A percentile compares a stretch with the other conserved stretches of the same genome.
Evolutionary conservation across 2,329 filamentous ascomycete species (phyloP).

Genomic region (Daldinia eschscholtzii): DNA sequence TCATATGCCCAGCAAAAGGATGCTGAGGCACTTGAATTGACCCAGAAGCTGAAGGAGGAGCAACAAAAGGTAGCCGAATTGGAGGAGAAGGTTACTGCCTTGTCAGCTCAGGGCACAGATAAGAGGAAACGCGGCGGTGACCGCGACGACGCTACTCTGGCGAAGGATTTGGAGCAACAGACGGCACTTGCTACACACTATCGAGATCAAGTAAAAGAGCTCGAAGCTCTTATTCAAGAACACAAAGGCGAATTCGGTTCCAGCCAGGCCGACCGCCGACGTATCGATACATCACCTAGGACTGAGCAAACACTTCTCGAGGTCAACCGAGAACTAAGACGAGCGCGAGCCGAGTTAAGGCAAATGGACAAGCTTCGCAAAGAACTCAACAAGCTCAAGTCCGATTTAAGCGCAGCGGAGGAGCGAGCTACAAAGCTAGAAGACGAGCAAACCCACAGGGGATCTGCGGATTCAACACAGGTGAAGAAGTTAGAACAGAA

Average conservation of each 20-base stretch:
- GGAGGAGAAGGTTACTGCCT: constrained; percentile 71
- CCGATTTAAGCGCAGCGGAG: constrained; percentile 63
- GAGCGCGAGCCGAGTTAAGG: constrained; percentile 66
- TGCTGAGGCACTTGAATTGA: constrained; percentile 74
- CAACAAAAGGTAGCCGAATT: constrained; percentile 73
- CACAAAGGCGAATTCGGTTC: constrained; percentile 54
- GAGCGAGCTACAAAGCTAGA: constrained; percentile 53
- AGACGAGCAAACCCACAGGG: constrained; percentile 52
- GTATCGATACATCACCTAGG: constrained; percentile 60
- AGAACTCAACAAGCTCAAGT: constrained; percentile 66
- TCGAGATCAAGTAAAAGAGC: constrained; percentile 69
- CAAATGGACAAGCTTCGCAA: constrained; percentile 65
- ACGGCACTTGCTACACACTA: constrained; percentile 70
- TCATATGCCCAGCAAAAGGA: constrained; percentile 84
- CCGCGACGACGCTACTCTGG: constrained; percentile 61
- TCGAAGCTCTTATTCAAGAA: constrained; percentile 65
- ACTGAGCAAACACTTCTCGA: constrained; percentile 66
- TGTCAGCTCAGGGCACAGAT: constrained; percentile 68
- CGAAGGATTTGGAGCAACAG: constrained; percentile 68
- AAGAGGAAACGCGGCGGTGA: constrained; percentile 56
- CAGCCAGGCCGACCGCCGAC: constrained; percentile 52
- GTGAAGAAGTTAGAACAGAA: constrained; percentile 58
- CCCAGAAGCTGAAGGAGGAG: constrained; percentile 75
- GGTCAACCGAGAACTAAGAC: constrained; percentile 66
- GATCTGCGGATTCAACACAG: constrained; percentile 49